Evolutionary conservation across 192 early-diverging fungal species (phyloP).

Genomic region (Coemansia sp.): DNA sequence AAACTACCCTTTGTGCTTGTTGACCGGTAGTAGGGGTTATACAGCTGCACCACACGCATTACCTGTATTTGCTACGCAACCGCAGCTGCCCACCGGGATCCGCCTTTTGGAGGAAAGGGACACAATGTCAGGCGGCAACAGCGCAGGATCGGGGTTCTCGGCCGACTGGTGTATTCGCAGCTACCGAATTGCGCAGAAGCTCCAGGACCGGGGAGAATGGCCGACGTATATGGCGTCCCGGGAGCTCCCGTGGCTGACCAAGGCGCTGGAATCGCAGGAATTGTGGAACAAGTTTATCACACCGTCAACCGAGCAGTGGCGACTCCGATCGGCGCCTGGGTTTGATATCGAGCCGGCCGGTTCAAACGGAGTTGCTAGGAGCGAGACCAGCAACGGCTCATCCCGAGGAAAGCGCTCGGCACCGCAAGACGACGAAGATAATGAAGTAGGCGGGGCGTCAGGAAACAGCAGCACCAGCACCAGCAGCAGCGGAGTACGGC

Average conservation of each 20-base stretch:
- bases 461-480: not conserved
- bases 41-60: too few species aligned
- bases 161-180: slow-evolving; percentile 28
- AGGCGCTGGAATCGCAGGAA: slow-evolving; percentile 31
- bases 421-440: slow-evolving; percentile 2
- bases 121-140: slow-evolving; percentile 1
- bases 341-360: slow-evolving; percentile 9
- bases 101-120: not conserved
- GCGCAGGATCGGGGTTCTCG: not conserved
- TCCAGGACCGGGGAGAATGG: slow-evolving; percentile 33
- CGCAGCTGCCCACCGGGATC: too few species aligned
- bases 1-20: too few species aligned
- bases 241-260: slow-evolving; percentile 33
- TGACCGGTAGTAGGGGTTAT: too few species aligned
- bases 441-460: too few species aligned
- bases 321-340: slow-evolving; percentile 19
- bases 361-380: not conserved
- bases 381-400: not conserved
- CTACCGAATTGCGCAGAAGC: slow-evolving; percentile 37
- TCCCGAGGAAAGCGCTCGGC: slow-evolving; percentile 29
- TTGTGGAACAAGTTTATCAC: slow-evolving; percentile 48
- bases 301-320: slow-evolving; percentile 43
- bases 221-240: slow-evolving; percentile 17
- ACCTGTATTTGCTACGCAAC: too few species aligned
- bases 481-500: too few species aligned